Evolutionary conservation across 2,329 filamentous ascomycete species (phyloP).

Genomic region (Aspergillus sp.): DNA sequence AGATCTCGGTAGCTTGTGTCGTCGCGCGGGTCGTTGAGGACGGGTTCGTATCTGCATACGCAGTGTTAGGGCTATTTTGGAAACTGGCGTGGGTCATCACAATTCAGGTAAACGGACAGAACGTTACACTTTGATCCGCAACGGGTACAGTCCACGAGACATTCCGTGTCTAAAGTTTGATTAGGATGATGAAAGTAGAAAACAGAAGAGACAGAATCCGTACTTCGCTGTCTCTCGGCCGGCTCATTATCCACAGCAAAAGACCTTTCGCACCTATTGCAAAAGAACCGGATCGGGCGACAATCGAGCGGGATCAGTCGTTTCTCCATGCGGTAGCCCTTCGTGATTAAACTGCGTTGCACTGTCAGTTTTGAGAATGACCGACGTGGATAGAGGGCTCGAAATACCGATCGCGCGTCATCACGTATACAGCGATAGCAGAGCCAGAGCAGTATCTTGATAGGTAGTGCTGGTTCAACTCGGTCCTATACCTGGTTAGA

Average conservation of each 20-base stretch:
- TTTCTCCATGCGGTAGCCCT: slow-evolving; percentile 33
- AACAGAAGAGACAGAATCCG: neutral
- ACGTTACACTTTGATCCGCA: slow-evolving; percentile 25
- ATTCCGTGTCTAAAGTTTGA: slow-evolving; percentile 11
- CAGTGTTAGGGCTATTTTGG: neutral
- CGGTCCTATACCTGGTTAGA: slow-evolving; percentile 19
- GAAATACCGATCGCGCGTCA: slow-evolving; percentile 31
- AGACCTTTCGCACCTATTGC: slow-evolving; percentile 25
- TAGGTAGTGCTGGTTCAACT: slow-evolving; percentile 29
- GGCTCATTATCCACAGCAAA: slow-evolving; percentile 24
- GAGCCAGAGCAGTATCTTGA: slow-evolving; percentile 30
- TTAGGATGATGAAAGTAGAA: slow-evolving; percentile 1
- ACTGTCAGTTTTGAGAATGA: neutral
- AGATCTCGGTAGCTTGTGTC: slow-evolving; percentile 18
- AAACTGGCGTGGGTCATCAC: neutral
- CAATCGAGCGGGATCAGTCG: slow-evolving; percentile 26
- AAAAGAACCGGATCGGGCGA: slow-evolving; percentile 28
- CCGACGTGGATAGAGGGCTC: neutral
- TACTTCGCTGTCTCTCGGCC: slow-evolving; percentile 21
- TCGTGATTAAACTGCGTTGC: slow-evolving; percentile 27
- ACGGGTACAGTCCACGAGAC: slow-evolving; percentile 20
- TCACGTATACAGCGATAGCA: slow-evolving; percentile 31
- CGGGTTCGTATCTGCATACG: slow-evolving; percentile 20
- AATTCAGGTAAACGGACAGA: slow-evolving; percentile 15
- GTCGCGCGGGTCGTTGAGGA: slow-evolving; percentile 24